Percentiles rank a stretch among this genome's conserved stretches.
Conservation (phyloP, 106 monocot species). For the Dioscorea alata region DNA sequence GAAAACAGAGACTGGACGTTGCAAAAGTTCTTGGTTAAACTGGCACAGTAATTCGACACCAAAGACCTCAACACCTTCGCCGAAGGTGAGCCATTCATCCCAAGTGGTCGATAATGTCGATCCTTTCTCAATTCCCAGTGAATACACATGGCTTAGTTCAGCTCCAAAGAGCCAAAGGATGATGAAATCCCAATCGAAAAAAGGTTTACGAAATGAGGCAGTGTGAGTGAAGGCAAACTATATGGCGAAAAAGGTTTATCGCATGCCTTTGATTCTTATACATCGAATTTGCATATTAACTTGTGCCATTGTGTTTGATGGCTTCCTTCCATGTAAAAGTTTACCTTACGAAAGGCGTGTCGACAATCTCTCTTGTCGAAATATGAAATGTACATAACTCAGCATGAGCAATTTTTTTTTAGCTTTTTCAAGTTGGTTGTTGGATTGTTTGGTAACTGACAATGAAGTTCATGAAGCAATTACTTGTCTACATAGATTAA, state of each 20-base stretch:
- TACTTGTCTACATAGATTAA: too few relatives aligned
- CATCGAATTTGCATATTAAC: neutral
- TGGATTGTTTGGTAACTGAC: too few relatives aligned
- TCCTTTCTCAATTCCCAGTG: slow-evolving; percentile 57
- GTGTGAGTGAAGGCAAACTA: neutral
- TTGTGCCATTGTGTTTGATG: neutral
- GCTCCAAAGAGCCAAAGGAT: slow-evolving; percentile 16
- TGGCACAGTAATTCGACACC: slow-evolving; percentile 29
- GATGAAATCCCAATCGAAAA: slow-evolving; percentile 45
- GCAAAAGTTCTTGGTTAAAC: slow-evolving; percentile 49
- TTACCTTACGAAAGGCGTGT: neutral
- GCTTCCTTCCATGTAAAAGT: neutral
- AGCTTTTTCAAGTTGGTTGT: too few relatives aligned
- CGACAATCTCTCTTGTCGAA: too few relatives aligned
- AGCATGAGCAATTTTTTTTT: too few relatives aligned
- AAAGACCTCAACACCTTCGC: slow-evolving; percentile 22
- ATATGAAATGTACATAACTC: too few relatives aligned
- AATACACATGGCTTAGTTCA: slow-evolving; percentile 53
- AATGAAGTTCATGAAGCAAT: too few relatives aligned
- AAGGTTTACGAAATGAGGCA: slow-evolving; percentile 29
- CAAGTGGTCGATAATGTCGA: slow-evolving; percentile 37
- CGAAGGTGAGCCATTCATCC: slow-evolving; percentile 44
- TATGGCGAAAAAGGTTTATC: neutral
- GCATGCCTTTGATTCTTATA: neutral
- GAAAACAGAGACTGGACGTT: slow-evolving; percentile 9